Evolutionary conservation across 768 basidiomycete genomes (phyloP).

Genomic region (Myochromella boudieri): DNA sequence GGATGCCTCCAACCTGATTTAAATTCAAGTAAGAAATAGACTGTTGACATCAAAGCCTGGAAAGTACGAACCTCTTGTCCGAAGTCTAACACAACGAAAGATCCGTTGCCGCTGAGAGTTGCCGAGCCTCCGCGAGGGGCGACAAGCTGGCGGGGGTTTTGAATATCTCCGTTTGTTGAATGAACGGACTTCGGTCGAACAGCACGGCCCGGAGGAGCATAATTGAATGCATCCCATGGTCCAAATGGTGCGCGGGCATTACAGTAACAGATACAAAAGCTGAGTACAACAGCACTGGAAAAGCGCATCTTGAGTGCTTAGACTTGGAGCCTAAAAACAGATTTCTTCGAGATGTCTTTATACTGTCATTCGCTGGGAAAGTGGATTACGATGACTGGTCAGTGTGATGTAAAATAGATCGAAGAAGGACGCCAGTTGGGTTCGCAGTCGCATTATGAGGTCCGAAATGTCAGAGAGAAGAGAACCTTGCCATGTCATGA

Average conservation of each 20-base stretch:
- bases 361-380: too few species aligned
- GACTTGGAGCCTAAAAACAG: too few species aligned
- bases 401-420: too few species aligned
- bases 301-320: too few species aligned
- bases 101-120: constrained; percentile 28
- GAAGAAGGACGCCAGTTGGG: too few species aligned
- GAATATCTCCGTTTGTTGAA: constrained; percentile 25
- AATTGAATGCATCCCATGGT: constrained; percentile 45
- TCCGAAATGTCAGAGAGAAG: too few species aligned
- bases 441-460: too few species aligned
- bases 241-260: constrained; percentile 33
- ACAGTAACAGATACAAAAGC: background rate
- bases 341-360: too few species aligned
- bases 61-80: constrained; percentile 31
- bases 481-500: too few species aligned
- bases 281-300: background rate
- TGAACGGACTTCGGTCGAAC: constrained; percentile 30
- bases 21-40: background rate
- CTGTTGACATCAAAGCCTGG: background rate
- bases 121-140: constrained; percentile 20
- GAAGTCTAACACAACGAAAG: constrained; percentile 39
- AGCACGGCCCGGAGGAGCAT: constrained; percentile 31
- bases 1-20: constrained; percentile 29
- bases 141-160: constrained; percentile 25
- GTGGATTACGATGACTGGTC: too few species aligned